These are phyloP conservation scores for Teunomyces panamensis DNA, from an alignment of 805 yeast species.

Conservation along the genomic window DNA sequence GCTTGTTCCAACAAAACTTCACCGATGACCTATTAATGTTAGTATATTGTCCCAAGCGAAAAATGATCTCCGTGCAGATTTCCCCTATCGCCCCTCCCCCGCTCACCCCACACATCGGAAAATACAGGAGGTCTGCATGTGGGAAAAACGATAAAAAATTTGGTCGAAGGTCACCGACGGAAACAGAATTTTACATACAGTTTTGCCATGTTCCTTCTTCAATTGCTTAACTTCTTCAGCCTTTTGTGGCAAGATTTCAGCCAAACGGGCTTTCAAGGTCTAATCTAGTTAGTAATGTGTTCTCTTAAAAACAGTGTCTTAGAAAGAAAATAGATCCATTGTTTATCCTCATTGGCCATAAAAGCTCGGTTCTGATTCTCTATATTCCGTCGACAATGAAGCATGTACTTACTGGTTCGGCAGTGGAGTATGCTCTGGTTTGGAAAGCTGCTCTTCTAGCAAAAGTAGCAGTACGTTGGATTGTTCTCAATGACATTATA, in stretches of 20 bases:
- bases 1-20: conserved; percentile 45
- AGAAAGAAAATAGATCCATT: background rate
- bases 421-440: conserved; percentile 32
- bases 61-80: background rate
- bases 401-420: conserved; percentile 30
- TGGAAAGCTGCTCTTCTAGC: conserved; percentile 22
- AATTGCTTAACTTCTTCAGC: conserved; percentile 87
- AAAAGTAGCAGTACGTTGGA: conserved; percentile 32
- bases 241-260: conserved; percentile 86
- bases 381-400: background rate
- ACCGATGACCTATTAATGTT: conserved; percentile 34
- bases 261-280: conserved; percentile 92
- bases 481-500: conserved; percentile 27
- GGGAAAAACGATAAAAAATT: background rate
- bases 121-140: background rate
- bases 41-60: background rate
- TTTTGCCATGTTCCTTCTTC: conserved; percentile 86
- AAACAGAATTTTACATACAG: conserved; percentile 42
- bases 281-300: conserved; percentile 23
- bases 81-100: conserved; percentile 2
- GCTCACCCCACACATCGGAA: conserved; percentile 1
- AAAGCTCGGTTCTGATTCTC: background rate
- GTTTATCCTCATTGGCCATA: background rate
- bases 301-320: background rate
- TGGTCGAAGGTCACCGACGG: background rate